Conservation (phyloP, 2,329 filamentous ascomycete genomes). For the Aspergillus candidus region DNA sequence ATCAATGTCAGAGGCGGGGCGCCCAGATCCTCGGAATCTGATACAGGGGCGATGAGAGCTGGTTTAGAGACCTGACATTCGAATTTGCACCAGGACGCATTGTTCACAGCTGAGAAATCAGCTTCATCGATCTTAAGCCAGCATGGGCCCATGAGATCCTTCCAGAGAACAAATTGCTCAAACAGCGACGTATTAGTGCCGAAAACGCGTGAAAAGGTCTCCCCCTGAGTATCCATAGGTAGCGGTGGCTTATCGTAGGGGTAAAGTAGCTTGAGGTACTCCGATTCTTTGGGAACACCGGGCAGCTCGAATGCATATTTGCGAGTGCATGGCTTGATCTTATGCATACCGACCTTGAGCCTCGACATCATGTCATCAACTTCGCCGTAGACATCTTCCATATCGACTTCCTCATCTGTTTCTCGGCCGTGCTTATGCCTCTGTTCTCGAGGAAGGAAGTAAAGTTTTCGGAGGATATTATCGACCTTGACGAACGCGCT, state of each 20-base stretch:
- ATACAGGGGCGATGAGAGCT: constrained; percentile 64
- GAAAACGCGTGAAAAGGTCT: constrained; percentile 92
- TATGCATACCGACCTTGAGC: constrained; percentile 80
- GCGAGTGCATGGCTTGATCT: constrained; percentile 81
- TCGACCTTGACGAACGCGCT: constrained; percentile 96
- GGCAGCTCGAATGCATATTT: constrained; percentile 95
- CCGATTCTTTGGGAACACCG: constrained; percentile 76
- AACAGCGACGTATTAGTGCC: constrained; percentile 90
- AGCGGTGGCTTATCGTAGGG: constrained; percentile 78
- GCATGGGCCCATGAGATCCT: constrained; percentile 97
- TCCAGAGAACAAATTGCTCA: constrained; percentile 97
- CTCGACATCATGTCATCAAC: constrained; percentile 83
- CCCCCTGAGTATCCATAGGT: constrained; percentile 64
- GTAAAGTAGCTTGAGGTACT: constrained; percentile 95
- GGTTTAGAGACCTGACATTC: constrained; percentile 79
- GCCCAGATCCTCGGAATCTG: constrained; percentile 73
- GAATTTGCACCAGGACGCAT: constrained; percentile 94
- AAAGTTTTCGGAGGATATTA: constrained; percentile 87
- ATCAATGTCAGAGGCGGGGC: constrained; percentile 88
- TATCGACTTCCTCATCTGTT: constrained; percentile 71
- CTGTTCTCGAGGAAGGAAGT: constrained; percentile 75
- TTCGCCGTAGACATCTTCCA: constrained; percentile 85
- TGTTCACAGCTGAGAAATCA: constrained; percentile 77
- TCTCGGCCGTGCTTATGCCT: constrained; percentile 56
- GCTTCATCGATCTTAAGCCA: constrained; percentile 89